These are phyloP conservation scores for Discostella pseudostelligera DNA, from an alignment of 108 stramenopile species.

Conservation along the genomic window DNA sequence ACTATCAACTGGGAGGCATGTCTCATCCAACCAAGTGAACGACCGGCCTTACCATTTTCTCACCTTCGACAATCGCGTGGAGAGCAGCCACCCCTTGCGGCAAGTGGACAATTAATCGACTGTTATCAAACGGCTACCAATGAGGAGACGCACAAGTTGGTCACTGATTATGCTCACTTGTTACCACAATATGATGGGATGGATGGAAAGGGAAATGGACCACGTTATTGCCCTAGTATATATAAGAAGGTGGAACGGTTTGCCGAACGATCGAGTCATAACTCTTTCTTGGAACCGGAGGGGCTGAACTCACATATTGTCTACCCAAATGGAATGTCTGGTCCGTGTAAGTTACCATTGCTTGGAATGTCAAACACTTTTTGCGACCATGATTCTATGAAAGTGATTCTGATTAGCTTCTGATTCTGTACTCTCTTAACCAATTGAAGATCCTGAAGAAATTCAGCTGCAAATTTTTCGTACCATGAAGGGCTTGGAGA, in stretches of 20 bases:
- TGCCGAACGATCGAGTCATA: conserved; percentile 89
- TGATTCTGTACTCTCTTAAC: background rate
- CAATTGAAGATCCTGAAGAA: conserved; percentile 74
- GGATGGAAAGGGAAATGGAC: conserved; percentile 91
- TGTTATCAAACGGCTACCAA: conserved; percentile 87
- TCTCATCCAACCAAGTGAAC: conserved; percentile 84
- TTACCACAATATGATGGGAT: conserved; percentile 90
- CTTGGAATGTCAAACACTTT: background rate
- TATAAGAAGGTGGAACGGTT: conserved; percentile 95
- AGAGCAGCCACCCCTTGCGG: conserved; percentile 71
- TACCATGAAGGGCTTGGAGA: conserved; percentile 87
- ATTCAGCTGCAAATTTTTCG: conserved; percentile 88
- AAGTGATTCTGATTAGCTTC: background rate
- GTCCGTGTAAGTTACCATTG: conserved; percentile 52
- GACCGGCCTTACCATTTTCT: conserved; percentile 79
- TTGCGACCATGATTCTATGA: background rate
- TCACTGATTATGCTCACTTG: conserved; percentile 82
- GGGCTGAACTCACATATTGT: conserved; percentile 93
- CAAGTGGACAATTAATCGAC: conserved; percentile 54
- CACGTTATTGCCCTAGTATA: conserved; percentile 95
- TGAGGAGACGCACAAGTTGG: conserved; percentile 89
- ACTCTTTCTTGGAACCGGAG: conserved; percentile 97
- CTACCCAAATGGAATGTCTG: conserved; percentile 97
- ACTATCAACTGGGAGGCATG: conserved; percentile 93
- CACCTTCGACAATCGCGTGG: conserved; percentile 80